These are phyloP conservation scores for Rhodotorula mucilaginosa DNA, from an alignment of 1,284 basidiomycete species.

Conservation along the genomic window DNA sequence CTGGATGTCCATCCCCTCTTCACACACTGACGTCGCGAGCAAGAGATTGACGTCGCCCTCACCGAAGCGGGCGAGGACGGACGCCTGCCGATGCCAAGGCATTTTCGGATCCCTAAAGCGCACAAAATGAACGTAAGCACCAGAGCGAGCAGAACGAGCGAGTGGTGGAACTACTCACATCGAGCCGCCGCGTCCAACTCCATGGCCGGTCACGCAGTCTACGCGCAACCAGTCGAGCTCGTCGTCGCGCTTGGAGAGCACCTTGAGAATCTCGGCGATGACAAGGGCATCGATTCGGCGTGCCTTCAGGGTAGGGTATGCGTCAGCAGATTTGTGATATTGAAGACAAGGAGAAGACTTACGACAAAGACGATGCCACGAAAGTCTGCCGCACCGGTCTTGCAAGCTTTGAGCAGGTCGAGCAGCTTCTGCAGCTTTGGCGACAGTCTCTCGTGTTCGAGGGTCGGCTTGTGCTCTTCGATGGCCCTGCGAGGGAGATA, in stretches of 20 bases:
- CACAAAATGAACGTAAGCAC: no score
- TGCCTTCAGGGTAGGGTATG: neutral
- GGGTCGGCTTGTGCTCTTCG: conserved; percentile 2
- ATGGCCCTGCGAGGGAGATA: neutral
- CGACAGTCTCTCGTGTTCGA: conserved; percentile 3
- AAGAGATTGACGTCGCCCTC: conserved; percentile 15
- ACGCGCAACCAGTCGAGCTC: conserved; percentile 14
- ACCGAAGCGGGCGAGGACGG: conserved; percentile 10
- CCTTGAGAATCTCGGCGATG: conserved; percentile 18
- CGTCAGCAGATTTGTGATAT: no score
- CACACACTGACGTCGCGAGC: conserved; percentile 20
- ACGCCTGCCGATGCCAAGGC: conserved; percentile 19
- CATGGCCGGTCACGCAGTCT: conserved; percentile 25
- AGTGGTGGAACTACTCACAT: conserved; percentile 1
- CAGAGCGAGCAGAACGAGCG: neutral
- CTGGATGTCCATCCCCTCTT: conserved; percentile 25
- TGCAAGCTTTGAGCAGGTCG: conserved; percentile 10
- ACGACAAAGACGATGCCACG: conserved; percentile 28
- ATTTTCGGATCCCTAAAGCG: conserved; percentile 12
- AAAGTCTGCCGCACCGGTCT: neutral
- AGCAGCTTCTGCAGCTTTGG: conserved; percentile 18
- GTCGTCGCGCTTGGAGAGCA: conserved; percentile 2
- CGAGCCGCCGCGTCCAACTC: neutral
- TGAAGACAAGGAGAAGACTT: neutral
- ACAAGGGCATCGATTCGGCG: conserved; percentile 16